Evolutionary conservation across 2,329 filamentous ascomycete species (phyloP).

Genomic region (Aureobasidium subglaciale): DNA sequence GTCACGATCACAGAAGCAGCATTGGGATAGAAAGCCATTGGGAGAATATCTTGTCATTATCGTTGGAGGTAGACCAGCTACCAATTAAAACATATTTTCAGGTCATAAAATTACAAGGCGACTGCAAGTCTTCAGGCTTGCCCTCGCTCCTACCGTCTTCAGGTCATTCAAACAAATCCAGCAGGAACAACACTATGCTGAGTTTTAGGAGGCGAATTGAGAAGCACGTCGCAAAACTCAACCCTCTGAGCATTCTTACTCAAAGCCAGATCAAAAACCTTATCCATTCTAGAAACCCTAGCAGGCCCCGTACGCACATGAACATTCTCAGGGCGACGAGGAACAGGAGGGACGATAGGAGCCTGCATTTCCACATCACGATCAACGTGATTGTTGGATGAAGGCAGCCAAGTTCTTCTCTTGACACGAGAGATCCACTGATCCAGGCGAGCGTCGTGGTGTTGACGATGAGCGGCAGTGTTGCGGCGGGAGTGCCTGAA

Average conservation of each 20-base stretch:
- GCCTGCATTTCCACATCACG: constrained; percentile 4
- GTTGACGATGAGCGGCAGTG: neutral
- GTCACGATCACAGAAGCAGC: too few relatives aligned
- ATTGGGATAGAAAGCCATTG: too few relatives aligned
- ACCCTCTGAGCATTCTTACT: neutral
- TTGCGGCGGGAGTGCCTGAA: neutral
- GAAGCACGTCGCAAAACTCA: neutral
- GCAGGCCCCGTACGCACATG: neutral
- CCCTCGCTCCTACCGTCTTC: neutral
- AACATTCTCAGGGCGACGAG: neutral
- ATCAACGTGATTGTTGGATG: neutral
- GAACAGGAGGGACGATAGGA: neutral
- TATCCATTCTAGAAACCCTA: neutral
- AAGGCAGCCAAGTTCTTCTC: neutral
- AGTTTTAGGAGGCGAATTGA: neutral
- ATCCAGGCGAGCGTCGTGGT: neutral
- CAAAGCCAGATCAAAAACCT: neutral
- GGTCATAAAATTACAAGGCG: too few relatives aligned
- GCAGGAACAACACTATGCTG: neutral
- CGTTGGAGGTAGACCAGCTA: too few relatives aligned
- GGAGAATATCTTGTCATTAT: too few relatives aligned
- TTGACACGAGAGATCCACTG: neutral
- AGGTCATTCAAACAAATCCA: neutral
- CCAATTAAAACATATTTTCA: too few relatives aligned
- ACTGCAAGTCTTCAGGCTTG: too few relatives aligned